phyloP scores from a whole-genome alignment of 1,139 yeast species.

The Lodderomyces beijingensis region DNA sequence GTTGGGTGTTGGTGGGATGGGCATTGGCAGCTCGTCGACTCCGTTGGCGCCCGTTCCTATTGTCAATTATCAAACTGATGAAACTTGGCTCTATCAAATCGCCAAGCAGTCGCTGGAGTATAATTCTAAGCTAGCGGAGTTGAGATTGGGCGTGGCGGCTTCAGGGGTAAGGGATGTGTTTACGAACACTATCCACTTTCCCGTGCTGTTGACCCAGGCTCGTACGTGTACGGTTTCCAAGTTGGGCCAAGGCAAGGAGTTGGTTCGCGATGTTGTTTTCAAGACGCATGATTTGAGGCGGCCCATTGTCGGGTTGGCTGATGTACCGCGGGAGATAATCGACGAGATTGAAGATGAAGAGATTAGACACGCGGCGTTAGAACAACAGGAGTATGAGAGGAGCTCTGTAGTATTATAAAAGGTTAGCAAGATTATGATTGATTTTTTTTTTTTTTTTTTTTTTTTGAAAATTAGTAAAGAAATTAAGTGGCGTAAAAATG shows the following conservation, averaged over 20 bases:
- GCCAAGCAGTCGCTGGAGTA: slow-evolving; percentile 71
- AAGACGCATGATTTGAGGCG: slow-evolving; percentile 15
- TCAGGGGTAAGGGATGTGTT: slow-evolving; percentile 77
- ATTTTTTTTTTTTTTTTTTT: too few relatives aligned
- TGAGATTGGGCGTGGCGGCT: slow-evolving; percentile 49
- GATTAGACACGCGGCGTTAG: slow-evolving; percentile 54
- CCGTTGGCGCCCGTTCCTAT: slow-evolving; percentile 39
- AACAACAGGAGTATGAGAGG: slow-evolving; percentile 59
- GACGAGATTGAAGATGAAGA: slow-evolving; percentile 53
- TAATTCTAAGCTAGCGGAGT: slow-evolving; percentile 58
- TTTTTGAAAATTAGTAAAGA: too few relatives aligned
- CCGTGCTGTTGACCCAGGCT: slow-evolving; percentile 77
- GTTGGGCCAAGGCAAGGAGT: slow-evolving; percentile 8
- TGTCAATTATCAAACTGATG: slow-evolving; percentile 52
- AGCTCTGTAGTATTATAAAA: too few relatives aligned
- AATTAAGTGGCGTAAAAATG: too few relatives aligned
- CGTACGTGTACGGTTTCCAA: slow-evolving; percentile 24
- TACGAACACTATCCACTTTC: slow-evolving; percentile 73
- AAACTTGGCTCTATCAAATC: slow-evolving; percentile 84
- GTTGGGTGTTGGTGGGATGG: too few relatives aligned
- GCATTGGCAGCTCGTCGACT: slow-evolving; percentile 27
- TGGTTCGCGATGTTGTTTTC: slow-evolving; percentile 46
- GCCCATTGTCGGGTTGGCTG: slow-evolving; percentile 59
- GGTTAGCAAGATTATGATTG: too few relatives aligned
- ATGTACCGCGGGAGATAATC: slow-evolving; percentile 55